phyloP scores from a whole-genome alignment of 768 basidiomycete genomes.

The Lentinula sp. region DNA sequence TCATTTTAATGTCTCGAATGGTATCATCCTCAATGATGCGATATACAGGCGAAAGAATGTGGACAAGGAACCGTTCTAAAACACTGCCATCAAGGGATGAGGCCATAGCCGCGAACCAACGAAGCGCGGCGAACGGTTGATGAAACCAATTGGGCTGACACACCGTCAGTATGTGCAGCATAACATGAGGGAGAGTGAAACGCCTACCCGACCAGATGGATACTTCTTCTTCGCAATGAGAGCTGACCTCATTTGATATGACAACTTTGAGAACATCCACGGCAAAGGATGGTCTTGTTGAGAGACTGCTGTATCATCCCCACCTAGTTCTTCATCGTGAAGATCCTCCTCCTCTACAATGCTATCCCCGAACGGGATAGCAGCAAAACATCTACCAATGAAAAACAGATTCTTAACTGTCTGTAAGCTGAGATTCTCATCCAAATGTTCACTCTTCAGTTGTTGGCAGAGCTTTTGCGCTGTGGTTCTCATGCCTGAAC shows the following conservation, averaged over 20 bases:
- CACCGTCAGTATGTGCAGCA: background rate
- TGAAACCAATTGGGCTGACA: constrained; percentile 74
- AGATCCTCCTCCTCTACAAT: constrained; percentile 24
- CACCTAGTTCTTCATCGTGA: constrained; percentile 15
- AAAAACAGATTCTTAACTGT: constrained; percentile 92
- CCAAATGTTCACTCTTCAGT: constrained; percentile 76
- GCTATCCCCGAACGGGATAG: constrained; percentile 24
- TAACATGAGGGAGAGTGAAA: background rate
- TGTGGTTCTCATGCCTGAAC: constrained; percentile 53
- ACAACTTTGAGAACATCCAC: constrained; percentile 94
- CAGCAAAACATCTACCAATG: constrained; percentile 78
- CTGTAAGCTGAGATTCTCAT: constrained; percentile 69
- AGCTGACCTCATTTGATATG: constrained; percentile 77
- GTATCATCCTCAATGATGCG: constrained; percentile 85
- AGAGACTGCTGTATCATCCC: constrained; percentile 21
- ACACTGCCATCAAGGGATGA: constrained; percentile 54
- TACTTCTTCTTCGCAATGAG: constrained; percentile 64
- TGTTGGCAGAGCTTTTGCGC: constrained; percentile 71
- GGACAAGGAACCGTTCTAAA: constrained; percentile 68
- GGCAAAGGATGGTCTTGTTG: constrained; percentile 51
- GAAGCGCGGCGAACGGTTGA: constrained; percentile 72
- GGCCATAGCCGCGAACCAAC: constrained; percentile 93
- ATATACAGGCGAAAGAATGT: constrained; percentile 83
- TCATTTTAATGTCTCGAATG: constrained; percentile 71
- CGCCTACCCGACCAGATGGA: constrained; percentile 36